A percentile compares a stretch with the other conserved stretches of the same genome.
phyloP scores from a whole-genome alignment of 2,329 filamentous ascomycete species.

The Elsinoe fawcettii region DNA sequence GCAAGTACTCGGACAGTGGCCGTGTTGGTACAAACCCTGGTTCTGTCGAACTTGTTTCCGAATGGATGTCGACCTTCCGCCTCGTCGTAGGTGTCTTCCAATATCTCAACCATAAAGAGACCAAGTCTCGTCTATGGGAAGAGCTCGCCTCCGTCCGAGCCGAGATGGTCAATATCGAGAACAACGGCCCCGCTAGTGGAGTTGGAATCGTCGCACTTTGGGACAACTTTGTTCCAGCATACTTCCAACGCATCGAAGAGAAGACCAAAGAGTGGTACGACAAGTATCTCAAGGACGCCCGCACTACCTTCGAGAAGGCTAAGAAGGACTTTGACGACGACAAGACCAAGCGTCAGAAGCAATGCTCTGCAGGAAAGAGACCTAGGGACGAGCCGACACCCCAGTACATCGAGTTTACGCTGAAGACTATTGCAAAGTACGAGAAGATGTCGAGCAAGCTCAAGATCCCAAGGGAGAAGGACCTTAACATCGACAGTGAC shows the following conservation, averaged over 20 bases:
- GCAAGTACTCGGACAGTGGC: conserved; percentile 3
- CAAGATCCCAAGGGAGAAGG: neutral
- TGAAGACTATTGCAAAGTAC: neutral
- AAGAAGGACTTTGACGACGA: conserved; percentile 8
- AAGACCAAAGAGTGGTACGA: conserved; percentile 7
- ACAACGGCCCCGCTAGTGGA: neutral
- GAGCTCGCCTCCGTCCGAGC: conserved; percentile 1
- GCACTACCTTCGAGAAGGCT: neutral
- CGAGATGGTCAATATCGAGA: conserved; percentile 3
- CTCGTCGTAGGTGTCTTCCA: conserved; percentile 1
- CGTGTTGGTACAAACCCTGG: neutral
- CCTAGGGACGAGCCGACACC: conserved; percentile 7
- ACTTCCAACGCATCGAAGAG: conserved; percentile 1
- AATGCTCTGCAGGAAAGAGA: neutral
- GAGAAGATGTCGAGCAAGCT: conserved; percentile 9
- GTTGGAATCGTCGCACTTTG: neutral
- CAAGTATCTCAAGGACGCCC: neutral
- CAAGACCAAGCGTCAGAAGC: conserved; percentile 6
- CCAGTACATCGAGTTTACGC: conserved; percentile 3
- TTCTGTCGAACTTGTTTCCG: neutral
- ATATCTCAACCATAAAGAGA: conserved; percentile 10
- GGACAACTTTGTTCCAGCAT: neutral
- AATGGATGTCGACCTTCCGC: conserved; percentile 5
- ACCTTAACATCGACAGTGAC: neutral
- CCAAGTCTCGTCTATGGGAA: conserved; percentile 5